Evolutionary conservation across 352 stramenopile species (phyloP), one percentile per base, ranked within the genome.

Genomic region (Pythium periplocum): DNA sequence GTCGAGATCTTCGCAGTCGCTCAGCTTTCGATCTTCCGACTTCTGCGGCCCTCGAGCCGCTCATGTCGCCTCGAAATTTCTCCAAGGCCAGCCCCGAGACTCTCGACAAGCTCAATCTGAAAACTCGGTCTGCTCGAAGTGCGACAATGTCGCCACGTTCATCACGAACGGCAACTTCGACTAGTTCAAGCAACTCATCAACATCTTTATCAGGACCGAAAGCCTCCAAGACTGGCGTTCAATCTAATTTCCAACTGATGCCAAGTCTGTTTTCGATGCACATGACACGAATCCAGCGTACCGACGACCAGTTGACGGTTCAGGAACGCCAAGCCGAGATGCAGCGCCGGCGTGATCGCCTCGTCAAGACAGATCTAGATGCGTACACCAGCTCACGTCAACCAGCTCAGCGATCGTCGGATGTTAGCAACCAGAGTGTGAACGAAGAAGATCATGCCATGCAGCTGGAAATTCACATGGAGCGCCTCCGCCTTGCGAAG

Each of bases 201-300:
- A 26, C 17, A 26, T 26, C 17, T 26, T 26, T 26, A 26, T 26
- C 17, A 26, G 17, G 17, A 26, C 17, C 17, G 17, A 26, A 0
- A 0, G 49, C 59, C 2, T 5, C 48, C 4, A 43, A 49, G 7
- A 17, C 42, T 17, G 46, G 31, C 30, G 43, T 53, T 35, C 52
- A 61, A 12, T 45, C 53, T 34, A 61, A 66, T 39, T 66, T 66
- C 30, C 42, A 59, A 37, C 57, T 51, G 48, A 52, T 49, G 11
- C 53, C 53, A 0, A 66, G 59, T n/a, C 44, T 33, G 17, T 45
- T 66, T 35, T 66, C 59, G 12, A 66, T 61, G 53, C 59, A 66
- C n/a, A 55, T 58, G 4, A 49, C 48, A 10, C 52, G 48, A 3
- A 34, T 58, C 7, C 59, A 66, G 34, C 52, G 48, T 11, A 46